Evolutionary conservation across 352 stramenopile species (phyloP), one percentile per base, ranked within the genome.

Genomic region (Pythium vanterpoolii): DNA sequence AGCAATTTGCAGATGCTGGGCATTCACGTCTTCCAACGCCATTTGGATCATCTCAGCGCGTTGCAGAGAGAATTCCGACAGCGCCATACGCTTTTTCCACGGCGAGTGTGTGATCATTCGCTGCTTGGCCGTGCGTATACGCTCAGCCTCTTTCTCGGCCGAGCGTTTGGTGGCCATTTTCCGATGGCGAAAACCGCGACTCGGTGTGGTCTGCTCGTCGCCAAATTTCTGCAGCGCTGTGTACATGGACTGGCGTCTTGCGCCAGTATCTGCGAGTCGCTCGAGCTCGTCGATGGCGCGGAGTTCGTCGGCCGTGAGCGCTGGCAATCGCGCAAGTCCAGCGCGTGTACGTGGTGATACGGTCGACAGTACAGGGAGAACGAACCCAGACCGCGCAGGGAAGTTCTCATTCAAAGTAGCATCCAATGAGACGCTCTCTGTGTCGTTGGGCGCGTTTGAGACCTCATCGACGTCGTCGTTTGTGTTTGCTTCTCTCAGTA

Each of bases 261-360:
- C 63, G 53, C 31, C 31, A 30, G 68, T 50, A 8, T 77, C 65
- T 1, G 74, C 70, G 4, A 74, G 67, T 5, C 60, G 54, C 46
- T 80, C 74, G 43, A 89, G 56, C 18, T 67, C 73, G n/a, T 76
- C 55, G 48, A 88, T 69, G 13, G 63, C 64, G 5, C 64, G 47
- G 44, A 79, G 46, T 14, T 89, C 79, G 13, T 65, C 60, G 10
- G 62, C 33, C 2, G 36, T 73, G 21, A 72, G 66, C 23, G 74
- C 56, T 2, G 79, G 74, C 3, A 89, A 40, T 0, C 70, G 69
- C 5, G 74, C 68, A 11, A 89, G 62, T 5, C 62, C 65, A 21
- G 71, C 62, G 30, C 66, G 70, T n/a, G 73, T 86, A 48, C 74
- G 55, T 16, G 79, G 76, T 1, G 76, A 81, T 19, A 89, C 67